phyloP scores from a whole-genome alignment of 192 early-diverging fungal genomes.

The Dispira parvispora region DNA sequence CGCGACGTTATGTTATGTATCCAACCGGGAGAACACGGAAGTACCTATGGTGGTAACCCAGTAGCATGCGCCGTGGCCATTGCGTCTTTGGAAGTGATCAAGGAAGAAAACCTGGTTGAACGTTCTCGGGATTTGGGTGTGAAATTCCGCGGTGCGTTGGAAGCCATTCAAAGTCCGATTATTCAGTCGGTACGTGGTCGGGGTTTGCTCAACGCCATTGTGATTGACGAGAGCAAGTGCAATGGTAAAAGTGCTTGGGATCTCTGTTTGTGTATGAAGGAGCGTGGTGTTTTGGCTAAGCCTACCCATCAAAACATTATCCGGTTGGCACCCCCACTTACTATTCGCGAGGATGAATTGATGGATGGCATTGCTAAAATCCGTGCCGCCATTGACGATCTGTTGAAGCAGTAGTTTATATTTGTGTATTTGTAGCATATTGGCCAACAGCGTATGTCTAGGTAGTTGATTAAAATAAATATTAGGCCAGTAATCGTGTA shows the following conservation, averaged over 20 bases:
- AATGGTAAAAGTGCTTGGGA: conserved; percentile 88
- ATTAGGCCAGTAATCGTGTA: too few species aligned
- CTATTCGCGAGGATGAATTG: conserved; percentile 86
- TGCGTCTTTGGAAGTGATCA: conserved; percentile 84
- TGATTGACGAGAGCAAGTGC: conserved; percentile 72
- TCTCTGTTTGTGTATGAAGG: conserved; percentile 82
- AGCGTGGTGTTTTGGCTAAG: conserved; percentile 88
- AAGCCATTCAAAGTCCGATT: conserved; percentile 60
- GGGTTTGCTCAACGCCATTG: conserved; percentile 91
- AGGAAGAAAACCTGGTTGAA: conserved; percentile 83
- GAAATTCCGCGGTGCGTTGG: conserved; percentile 64
- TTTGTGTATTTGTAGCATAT: too few species aligned
- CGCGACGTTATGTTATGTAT: conserved; percentile 67
- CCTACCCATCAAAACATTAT: conserved; percentile 98
- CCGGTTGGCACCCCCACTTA: conserved; percentile 86
- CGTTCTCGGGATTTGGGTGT: conserved; percentile 58
- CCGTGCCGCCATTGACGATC: conserved; percentile 54
- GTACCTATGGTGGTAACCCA: conserved; percentile 96
- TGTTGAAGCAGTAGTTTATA: conserved; percentile 13
- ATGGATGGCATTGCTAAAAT: conserved; percentile 66
- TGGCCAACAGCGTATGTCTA: too few species aligned
- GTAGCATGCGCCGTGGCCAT: conserved; percentile 88
- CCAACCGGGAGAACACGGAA: conserved; percentile 87
- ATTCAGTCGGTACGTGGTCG: conserved; percentile 71
- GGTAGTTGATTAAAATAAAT: too few species aligned